A percentile compares a stretch with the other conserved stretches of the same genome.
Conservation (phyloP, 257 asterid species). For the Penstemon barbatus region DNA sequence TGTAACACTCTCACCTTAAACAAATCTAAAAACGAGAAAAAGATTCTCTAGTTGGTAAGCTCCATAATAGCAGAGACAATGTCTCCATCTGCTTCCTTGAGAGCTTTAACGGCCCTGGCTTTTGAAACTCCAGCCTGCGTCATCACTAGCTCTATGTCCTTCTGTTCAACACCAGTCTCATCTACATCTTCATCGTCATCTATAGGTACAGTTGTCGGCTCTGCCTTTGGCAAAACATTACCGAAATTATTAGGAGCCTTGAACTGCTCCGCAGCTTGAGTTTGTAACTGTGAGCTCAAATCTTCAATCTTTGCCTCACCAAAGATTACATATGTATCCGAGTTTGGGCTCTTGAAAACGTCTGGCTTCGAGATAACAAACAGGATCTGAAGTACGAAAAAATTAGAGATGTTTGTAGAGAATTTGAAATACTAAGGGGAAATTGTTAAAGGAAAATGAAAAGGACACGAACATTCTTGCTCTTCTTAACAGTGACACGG, state of each 20-base stretch:
- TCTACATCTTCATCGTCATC: background rate
- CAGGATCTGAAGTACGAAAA: slow-evolving; percentile 23
- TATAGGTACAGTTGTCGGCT: too few species aligned
- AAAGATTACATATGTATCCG: slow-evolving; percentile 36
- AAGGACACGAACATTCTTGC: slow-evolving; percentile 27
- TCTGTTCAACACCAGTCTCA: slow-evolving; percentile 33
- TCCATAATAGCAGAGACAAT: slow-evolving; percentile 77
- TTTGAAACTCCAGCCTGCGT: slow-evolving; percentile 68
- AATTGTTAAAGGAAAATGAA: too few species aligned
- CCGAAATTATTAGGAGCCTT: background rate
- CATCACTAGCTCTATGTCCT: slow-evolving; percentile 73
- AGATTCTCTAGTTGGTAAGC: slow-evolving; percentile 26
- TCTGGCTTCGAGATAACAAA: slow-evolving; percentile 40
- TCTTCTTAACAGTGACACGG: slow-evolving; percentile 35
- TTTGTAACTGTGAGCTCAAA: slow-evolving; percentile 39
- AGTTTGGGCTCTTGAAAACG: slow-evolving; percentile 40
- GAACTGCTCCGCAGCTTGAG: slow-evolving; percentile 40
- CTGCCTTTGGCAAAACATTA: too few species aligned
- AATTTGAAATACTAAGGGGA: too few species aligned
- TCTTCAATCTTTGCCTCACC: slow-evolving; percentile 43
- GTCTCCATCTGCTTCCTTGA: slow-evolving; percentile 68
- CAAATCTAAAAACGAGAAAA: too few species aligned
- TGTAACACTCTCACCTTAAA: too few species aligned
- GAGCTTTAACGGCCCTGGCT: slow-evolving; percentile 62
- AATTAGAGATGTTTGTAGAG: too few species aligned